phyloP scores from a whole-genome alignment of 495 filamentous ascomycete species.

The Pseudevernia furfuracea region DNA sequence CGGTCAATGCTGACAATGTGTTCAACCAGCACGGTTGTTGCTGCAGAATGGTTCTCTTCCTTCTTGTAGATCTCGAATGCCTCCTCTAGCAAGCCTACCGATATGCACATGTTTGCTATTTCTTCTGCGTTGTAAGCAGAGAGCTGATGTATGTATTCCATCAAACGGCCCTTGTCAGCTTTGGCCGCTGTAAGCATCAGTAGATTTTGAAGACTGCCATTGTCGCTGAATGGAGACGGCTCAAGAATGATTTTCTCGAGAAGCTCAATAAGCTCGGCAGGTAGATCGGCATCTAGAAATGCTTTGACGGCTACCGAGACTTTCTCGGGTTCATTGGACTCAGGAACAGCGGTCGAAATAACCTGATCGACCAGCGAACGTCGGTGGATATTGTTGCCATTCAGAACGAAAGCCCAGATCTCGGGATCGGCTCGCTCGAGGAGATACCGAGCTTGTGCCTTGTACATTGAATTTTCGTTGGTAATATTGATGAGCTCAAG shows the following conservation, averaged over 20 bases:
- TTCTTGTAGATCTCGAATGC: slow-evolving; percentile 99
- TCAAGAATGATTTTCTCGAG: slow-evolving; percentile 99
- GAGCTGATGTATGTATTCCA: slow-evolving; percentile 93
- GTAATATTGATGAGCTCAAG: slow-evolving; percentile 95
- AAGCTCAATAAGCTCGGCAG: slow-evolving; percentile 90
- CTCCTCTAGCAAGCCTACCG: slow-evolving; percentile 91
- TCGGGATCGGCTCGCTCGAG: slow-evolving; percentile 83
- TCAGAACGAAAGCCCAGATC: slow-evolving; percentile 91
- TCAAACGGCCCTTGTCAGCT: slow-evolving; percentile 88
- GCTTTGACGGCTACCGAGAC: slow-evolving; percentile 91
- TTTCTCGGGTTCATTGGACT: slow-evolving; percentile 88
- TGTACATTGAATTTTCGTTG: slow-evolving; percentile 99
- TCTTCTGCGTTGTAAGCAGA: slow-evolving; percentile 85
- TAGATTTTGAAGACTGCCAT: slow-evolving; percentile 89
- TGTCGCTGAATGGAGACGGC: slow-evolving; percentile 94
- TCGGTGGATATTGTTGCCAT: slow-evolving; percentile 88
- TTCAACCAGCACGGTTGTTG: slow-evolving; percentile 88
- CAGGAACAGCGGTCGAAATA: slow-evolving; percentile 91
- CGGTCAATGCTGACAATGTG: slow-evolving; percentile 98
- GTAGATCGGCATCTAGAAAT: slow-evolving; percentile 84
- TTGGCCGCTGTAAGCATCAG: slow-evolving; percentile 96
- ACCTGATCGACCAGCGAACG: slow-evolving; percentile 93
- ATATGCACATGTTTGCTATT: slow-evolving; percentile 87
- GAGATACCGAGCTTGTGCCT: slow-evolving; percentile 89
- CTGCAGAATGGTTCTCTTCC: slow-evolving; percentile 76